Conservation (phyloP, 2,329 filamentous ascomycete genomes). For the Metarhizium sp. region DNA sequence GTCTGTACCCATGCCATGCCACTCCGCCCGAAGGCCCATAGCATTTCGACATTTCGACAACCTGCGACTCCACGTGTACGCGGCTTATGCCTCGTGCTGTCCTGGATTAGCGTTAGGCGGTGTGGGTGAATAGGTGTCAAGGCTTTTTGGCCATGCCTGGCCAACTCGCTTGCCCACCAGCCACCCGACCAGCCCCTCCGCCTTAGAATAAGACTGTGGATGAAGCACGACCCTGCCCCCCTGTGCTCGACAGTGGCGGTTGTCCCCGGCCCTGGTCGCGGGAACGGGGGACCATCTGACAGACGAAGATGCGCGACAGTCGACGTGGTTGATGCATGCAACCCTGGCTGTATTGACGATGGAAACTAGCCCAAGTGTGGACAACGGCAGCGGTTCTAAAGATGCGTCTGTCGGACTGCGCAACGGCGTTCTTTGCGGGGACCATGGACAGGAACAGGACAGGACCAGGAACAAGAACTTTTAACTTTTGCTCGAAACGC, state of each 20-base stretch:
- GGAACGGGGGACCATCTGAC: background rate
- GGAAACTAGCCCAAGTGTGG: background rate
- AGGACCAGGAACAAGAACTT: background rate
- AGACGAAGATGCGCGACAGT: background rate
- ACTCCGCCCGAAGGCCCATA: background rate
- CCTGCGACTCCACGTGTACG: constrained; percentile 1
- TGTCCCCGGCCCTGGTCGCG: background rate
- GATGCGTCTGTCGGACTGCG: background rate
- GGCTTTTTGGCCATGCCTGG: background rate
- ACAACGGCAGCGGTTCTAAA: background rate
- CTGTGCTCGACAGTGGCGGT: background rate
- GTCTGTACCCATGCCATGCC: background rate
- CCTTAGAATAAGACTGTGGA: background rate
- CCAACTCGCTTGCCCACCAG: background rate
- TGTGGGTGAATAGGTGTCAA: too few species aligned
- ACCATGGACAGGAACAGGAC: background rate
- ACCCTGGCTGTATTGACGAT: background rate
- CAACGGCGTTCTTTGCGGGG: background rate
- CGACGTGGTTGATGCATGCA: background rate
- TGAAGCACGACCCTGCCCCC: background rate
- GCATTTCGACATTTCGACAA: background rate
- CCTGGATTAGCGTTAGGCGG: background rate
- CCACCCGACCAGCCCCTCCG: background rate
- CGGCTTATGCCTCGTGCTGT: constrained; percentile 2
- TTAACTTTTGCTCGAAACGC: background rate